Evolutionary conservation across 495 filamentous ascomycete species (phyloP), one percentile per base, ranked within the genome.

Genomic region (Echria macrotheca): DNA sequence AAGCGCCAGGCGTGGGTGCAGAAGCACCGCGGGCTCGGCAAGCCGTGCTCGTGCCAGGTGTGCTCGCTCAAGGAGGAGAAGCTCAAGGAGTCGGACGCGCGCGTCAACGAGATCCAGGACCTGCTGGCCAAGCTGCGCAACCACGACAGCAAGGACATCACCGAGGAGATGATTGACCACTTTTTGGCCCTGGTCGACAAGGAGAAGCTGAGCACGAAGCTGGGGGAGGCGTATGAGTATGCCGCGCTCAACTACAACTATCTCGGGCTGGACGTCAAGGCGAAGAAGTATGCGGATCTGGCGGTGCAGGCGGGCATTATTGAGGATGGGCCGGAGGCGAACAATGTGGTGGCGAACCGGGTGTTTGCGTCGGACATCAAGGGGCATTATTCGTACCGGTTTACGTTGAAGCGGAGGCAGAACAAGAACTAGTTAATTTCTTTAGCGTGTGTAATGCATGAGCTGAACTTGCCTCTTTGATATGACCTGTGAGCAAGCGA

Each of bases 181-280:
- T 61, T 60, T 11, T 0, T 70, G 8, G 44, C 55, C 36, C 43
- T 70, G 33, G 51, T 57, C 6, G 47, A 58, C 37, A 19, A 58
- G 41, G 67, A 70, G 43, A 28, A 46, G 38, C 46, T 70, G 33
- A 47, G 66, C 0, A 44, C 38, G 2, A 52, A 50, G 36, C 29
- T 67, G n/a, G 49, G 58, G 4, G 64, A 64, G 25, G 55, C 60
- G 5, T 69, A 69, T 44, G 61, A 65, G 50, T 37, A 66, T 28
- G 67, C 66, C 6, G 67, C 67, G 37, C 36, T 62, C n/a, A 70
- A 70, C 44, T 70, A 68, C 44, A 69, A 69, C 44, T 58, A 63
- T 15, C 31, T 67, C 0, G 64, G 64, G 2, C 18, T 50, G n/a
- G 53, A 56, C 14, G 45, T 21, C 22, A 43, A 48, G 51, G 61